phyloP scores from a whole-genome alignment of 208 protist genomes.

The Wallacemonas rigidus region DNA sequence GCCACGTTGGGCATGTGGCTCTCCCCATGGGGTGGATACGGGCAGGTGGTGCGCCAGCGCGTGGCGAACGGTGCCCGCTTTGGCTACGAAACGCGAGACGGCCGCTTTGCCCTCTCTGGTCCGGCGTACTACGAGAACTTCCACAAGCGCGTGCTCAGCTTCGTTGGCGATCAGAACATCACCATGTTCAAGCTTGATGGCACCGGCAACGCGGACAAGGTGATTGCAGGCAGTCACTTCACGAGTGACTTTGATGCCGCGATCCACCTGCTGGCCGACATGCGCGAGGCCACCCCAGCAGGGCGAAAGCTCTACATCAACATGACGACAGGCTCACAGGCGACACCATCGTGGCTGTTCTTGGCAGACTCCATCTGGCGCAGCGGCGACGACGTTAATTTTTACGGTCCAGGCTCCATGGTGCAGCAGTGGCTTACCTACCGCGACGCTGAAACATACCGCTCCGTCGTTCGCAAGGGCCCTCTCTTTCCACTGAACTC shows the following conservation, averaged over 20 bases:
- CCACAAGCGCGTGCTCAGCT: constrained; percentile 1
- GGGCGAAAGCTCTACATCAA: constrained; percentile 11
- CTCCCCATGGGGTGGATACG: constrained; percentile 6
- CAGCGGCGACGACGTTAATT: constrained; percentile 10
- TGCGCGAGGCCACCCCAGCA: constrained; percentile 3
- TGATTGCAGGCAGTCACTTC: constrained; percentile 12
- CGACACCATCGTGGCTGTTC: constrained; percentile 13
- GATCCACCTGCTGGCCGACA: constrained; percentile 11
- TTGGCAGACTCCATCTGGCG: constrained; percentile 13
- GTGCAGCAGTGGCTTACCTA: constrained; percentile 13
- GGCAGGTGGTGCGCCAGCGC: neutral
- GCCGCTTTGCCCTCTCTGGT: constrained; percentile 3
- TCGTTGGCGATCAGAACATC: constrained; percentile 5
- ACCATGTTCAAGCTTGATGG: constrained; percentile 13
- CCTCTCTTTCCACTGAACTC: constrained; percentile 8
- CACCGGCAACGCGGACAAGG: constrained; percentile 10
- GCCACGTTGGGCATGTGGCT: constrained; percentile 7
- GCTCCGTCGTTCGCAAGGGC: constrained; percentile 9
- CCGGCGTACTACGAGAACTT: constrained; percentile 9
- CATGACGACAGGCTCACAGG: constrained; percentile 15
- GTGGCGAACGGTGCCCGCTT: constrained; percentile 10
- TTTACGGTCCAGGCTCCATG: constrained; percentile 13
- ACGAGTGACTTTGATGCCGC: constrained; percentile 16
- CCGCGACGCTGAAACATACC: constrained; percentile 15
- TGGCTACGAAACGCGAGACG: constrained; percentile 14